A percentile compares a stretch with the other conserved stretches of the same genome.
Evolutionary conservation across 2,329 filamentous ascomycete genomes (phyloP).

Genomic region (Colletotrichum sp.): DNA sequence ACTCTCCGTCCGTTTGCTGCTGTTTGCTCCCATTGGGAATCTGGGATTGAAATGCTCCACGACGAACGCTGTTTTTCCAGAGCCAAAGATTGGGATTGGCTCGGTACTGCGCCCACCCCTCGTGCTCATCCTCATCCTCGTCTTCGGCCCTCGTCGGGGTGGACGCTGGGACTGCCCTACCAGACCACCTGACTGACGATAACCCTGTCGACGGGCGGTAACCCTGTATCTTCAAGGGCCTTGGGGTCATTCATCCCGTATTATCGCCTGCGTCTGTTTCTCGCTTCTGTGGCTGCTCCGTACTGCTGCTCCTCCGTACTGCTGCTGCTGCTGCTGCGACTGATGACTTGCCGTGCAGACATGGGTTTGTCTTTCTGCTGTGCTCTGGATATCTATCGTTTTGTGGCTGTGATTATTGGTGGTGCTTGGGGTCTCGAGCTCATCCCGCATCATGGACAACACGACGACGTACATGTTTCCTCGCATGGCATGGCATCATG

Average conservation of each 20-base stretch:
- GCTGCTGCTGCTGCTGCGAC: background rate
- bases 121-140: background rate
- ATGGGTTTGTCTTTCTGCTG: background rate
- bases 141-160: background rate
- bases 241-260: slow-evolving; percentile 4
- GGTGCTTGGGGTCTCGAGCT: background rate
- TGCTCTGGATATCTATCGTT: background rate
- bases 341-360: background rate
- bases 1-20: background rate
- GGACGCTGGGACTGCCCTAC: background rate
- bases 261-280: background rate
- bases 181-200: slow-evolving; percentile 12
- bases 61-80: background rate
- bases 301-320: too few species aligned
- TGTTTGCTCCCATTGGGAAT: background rate
- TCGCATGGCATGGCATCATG: background rate
- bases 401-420: background rate
- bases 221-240: background rate
- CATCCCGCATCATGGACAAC: background rate
- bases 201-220: background rate
- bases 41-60: background rate
- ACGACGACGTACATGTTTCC: background rate
- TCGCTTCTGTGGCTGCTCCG: background rate
- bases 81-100: background rate
- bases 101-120: background rate